Base-by-base conservation (phyloP, 1,284 basidiomycete genomes). In the Abortiporus biennis region DNA sequence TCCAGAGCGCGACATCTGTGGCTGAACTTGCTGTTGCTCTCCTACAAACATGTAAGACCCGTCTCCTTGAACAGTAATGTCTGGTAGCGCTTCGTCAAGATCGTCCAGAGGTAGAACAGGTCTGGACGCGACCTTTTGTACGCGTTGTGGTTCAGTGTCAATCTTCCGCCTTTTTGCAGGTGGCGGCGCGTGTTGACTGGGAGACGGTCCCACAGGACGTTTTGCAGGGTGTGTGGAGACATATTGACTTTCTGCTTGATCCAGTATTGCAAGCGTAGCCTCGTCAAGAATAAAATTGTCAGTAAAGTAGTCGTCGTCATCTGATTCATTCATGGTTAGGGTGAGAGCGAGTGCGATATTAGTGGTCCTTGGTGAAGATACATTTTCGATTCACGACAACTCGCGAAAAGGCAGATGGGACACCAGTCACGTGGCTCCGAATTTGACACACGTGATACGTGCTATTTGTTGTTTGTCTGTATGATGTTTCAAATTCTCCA, bases 281-380 rank as follows among this genome's bases (percentile, higher is more conserved):
- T 77, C 80, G 55, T 86, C 83, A 34, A 86, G 61, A 22, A 77
- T n/a, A n/a, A n/a, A n/a, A n/a, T n/a, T n/a, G n/a, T n/a, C n/a
- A n/a, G n/a, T n/a, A n/a, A n/a, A n/a, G n/a, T n/a, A n/a, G n/a
- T n/a, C n/a, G n/a, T n/a, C n/a, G n/a, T n/a, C n/a, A n/a, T n/a
- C n/a, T n/a, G n/a, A n/a, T n/a, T n/a, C n/a, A n/a, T n/a, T n/a
- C n/a, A n/a, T n/a, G n/a, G n/a, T n/a, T n/a, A n/a, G n/a, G n/a
- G n/a, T n/a, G n/a, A n/a, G n/a, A n/a, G n/a, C n/a, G n/a, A n/a
- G n/a, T n/a, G n/a, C n/a, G n/a, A n/a, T n/a, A n/a, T n/a, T n/a
- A n/a, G n/a, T n/a, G n/a, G n/a, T n/a, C n/a, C n/a, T n/a, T n/a
- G n/a, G n/a, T n/a, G n/a, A n/a, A n/a, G n/a, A n/a, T n/a, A n/a